Conservation (phyloP, 2,329 filamentous ascomycete genomes). For the Aspergillus bombycis region DNA sequence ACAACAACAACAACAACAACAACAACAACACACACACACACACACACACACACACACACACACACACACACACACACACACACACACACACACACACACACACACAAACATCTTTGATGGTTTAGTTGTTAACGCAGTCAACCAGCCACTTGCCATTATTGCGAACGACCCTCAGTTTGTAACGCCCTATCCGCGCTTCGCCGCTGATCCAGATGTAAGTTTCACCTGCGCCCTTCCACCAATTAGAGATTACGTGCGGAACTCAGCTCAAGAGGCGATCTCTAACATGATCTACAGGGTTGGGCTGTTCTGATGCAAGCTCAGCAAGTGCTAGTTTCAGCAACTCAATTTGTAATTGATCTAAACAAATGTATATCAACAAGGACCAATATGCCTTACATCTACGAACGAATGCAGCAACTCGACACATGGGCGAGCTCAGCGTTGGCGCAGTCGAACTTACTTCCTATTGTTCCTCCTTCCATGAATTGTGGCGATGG, state of each 20-base stretch:
- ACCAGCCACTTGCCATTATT: constrained; percentile 45
- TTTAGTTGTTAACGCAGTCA: constrained; percentile 15
- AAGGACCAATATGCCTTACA: constrained; percentile 39
- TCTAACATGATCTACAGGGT: constrained; percentile 34
- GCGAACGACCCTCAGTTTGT: constrained; percentile 49
- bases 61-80: too few relatives aligned
- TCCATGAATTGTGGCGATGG: constrained; percentile 30
- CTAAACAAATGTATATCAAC: constrained; percentile 43
- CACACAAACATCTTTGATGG: not conserved
- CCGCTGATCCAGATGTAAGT: constrained; percentile 45
- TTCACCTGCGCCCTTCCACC: not conserved
- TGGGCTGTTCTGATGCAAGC: constrained; percentile 48
- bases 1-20: too few relatives aligned
- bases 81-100: too few relatives aligned
- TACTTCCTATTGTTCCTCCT: constrained; percentile 29
- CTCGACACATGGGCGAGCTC: constrained; percentile 45
- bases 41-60: too few relatives aligned
- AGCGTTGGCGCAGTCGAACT: constrained; percentile 38
- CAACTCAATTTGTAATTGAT: constrained; percentile 46
- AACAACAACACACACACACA: too few relatives aligned
- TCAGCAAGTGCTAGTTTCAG: constrained; percentile 46
- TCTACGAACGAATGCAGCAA: constrained; percentile 47
- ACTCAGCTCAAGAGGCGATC: not conserved
- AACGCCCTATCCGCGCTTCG: constrained; percentile 45
- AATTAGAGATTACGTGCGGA: not conserved